These are phyloP conservation scores for Candida maltosa DNA, from an alignment of 805 yeast genomes.

Conservation along the genomic window DNA sequence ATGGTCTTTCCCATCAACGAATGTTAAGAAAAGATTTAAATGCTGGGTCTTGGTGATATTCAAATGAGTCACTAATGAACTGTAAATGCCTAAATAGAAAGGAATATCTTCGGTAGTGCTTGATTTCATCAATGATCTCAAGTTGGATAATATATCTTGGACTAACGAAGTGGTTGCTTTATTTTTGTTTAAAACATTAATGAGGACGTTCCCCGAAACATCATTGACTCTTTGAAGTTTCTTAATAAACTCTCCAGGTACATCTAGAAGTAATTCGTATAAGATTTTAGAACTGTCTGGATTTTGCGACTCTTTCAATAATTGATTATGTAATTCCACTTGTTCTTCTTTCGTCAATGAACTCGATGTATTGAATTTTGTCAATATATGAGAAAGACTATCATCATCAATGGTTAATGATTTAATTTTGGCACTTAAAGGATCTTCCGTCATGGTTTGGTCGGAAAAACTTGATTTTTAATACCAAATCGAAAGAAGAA, in stretches of 20 bases:
- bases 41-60: constrained; percentile 16
- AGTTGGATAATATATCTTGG: constrained; percentile 4
- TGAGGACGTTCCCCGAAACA: constrained; percentile 8
- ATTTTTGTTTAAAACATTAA: constrained; percentile 7
- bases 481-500: not conserved
- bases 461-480: not conserved
- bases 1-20: constrained; percentile 11
- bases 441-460: not conserved
- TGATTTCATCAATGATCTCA: constrained; percentile 4
- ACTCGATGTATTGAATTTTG: not conserved
- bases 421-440: not conserved
- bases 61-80: constrained; percentile 17
- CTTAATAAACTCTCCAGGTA: constrained; percentile 14
- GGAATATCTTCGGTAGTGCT: constrained; percentile 1
- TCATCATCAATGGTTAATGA: not conserved
- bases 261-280: constrained; percentile 14
- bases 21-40: constrained; percentile 15
- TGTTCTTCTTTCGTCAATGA: not conserved
- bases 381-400: not conserved
- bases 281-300: constrained; percentile 9
- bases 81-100: constrained; percentile 16
- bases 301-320: constrained; percentile 11
- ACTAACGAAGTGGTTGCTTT: constrained; percentile 1
- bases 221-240: constrained; percentile 13
- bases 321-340: not conserved